These are phyloP conservation scores for Paratrypanosoma confusum DNA, from an alignment of 208 protist species.

Conservation along the genomic window DNA sequence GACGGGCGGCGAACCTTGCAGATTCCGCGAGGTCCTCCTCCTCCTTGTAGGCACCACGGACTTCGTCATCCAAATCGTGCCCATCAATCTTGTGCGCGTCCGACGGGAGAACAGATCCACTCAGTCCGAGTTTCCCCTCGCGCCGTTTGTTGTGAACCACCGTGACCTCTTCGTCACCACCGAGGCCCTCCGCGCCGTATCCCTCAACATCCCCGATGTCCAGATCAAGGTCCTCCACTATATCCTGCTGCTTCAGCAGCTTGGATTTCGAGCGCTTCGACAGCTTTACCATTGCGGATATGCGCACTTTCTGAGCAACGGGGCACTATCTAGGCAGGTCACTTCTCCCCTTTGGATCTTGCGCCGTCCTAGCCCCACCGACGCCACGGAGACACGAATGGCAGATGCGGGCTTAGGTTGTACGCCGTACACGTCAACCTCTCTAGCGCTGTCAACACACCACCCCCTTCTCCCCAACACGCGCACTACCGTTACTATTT, in stretches of 20 bases:
- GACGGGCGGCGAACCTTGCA: conserved; percentile 45
- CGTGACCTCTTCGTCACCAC: conserved; percentile 33
- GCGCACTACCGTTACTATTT: no score
- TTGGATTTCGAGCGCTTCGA: conserved; percentile 26
- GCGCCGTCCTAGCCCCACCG: no score
- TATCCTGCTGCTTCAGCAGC: conserved; percentile 13
- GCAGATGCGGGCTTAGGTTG: no score
- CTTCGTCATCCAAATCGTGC: conserved; percentile 59
- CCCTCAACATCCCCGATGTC: conserved; percentile 22
- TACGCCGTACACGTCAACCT: no score
- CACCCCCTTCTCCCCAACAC: no score
- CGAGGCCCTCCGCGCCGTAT: conserved; percentile 11
- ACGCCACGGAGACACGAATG: no score
- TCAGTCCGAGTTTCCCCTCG: conserved; percentile 6
- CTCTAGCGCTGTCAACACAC: no score
- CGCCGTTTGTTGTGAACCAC: conserved; percentile 41
- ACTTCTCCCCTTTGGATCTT: no score
- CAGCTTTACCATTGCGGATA: no score
- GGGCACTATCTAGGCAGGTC: no score
- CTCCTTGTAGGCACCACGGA: conserved; percentile 57
- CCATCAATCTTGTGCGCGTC: conserved; percentile 81
- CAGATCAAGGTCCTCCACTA: conserved; percentile 73
- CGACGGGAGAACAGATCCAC: conserved; percentile 36
- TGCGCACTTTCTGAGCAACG: no score
- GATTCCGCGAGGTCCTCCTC: conserved; percentile 69